These are phyloP conservation scores for Auricularia cornea DNA, from an alignment of 768 basidiomycete species.

Conservation along the genomic window DNA sequence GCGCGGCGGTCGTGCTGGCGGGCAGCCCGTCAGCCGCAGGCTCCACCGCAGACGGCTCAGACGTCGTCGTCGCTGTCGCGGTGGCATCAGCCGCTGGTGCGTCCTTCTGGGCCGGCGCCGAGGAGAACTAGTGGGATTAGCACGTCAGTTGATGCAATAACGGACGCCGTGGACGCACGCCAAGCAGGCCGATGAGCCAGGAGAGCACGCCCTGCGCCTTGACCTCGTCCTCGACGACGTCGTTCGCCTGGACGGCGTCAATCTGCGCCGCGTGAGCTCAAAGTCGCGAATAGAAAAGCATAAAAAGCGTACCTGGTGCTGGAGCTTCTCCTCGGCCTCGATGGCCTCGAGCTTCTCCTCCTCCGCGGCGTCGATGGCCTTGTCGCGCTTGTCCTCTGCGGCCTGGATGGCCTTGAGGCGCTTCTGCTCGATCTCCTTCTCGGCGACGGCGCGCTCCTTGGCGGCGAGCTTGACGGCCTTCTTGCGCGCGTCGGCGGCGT, in stretches of 20 bases:
- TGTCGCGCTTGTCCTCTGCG: background rate
- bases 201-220: background rate
- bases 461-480: conserved; percentile 1
- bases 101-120: background rate
- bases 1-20: too few relatives aligned
- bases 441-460: background rate
- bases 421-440: background rate
- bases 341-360: background rate
- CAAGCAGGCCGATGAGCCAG: background rate
- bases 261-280: background rate
- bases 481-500: background rate
- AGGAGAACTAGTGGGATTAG: background rate
- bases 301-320: too few relatives aligned
- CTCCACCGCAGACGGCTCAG: too few relatives aligned
- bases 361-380: background rate
- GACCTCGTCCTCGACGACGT: background rate
- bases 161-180: background rate
- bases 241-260: background rate
- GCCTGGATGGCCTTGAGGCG: background rate
- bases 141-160: background rate
- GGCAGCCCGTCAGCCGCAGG: too few relatives aligned
- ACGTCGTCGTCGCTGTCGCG: too few relatives aligned
- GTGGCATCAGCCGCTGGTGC: background rate
- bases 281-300: too few relatives aligned
- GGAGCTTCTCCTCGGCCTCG: background rate